phyloP scores from a whole-genome alignment of 768 basidiomycete species.

The Pleurotus salmoneostramineus region DNA sequence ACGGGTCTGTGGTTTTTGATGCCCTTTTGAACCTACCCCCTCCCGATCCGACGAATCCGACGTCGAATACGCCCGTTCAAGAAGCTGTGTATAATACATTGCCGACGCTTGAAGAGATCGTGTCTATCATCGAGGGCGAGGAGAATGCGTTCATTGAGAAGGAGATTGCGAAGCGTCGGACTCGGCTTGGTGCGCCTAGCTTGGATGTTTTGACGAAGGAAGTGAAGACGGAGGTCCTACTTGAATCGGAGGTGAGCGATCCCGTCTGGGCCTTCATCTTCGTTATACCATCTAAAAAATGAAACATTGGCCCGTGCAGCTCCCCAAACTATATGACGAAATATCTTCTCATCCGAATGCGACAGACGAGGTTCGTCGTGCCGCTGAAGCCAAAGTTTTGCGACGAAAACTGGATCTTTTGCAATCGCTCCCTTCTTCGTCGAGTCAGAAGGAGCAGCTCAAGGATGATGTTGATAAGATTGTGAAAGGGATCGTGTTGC shows the following conservation, averaged over 20 bases:
- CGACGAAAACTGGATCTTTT: conserved; percentile 59
- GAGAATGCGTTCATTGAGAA: conserved; percentile 55
- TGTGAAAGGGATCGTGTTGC: conserved; percentile 68
- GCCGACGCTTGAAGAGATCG: conserved; percentile 68
- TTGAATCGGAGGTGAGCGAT: conserved; percentile 49
- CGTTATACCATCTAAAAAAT: conserved; percentile 8
- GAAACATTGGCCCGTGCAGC: conserved; percentile 27
- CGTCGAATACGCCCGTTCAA: conserved; percentile 56
- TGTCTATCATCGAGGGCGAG: conserved; percentile 55
- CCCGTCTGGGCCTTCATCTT: background rate
- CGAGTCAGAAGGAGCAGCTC: conserved; percentile 39
- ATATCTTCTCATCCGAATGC: conserved; percentile 80
- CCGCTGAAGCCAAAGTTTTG: conserved; percentile 73
- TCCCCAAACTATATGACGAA: conserved; percentile 72
- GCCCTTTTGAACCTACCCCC: conserved; percentile 64
- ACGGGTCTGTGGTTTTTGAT: conserved; percentile 61
- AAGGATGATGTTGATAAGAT: conserved; percentile 68
- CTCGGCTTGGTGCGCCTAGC: conserved; percentile 64
- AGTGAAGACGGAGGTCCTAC: conserved; percentile 63
- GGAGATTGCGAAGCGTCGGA: conserved; percentile 77
- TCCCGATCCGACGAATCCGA: conserved; percentile 76
- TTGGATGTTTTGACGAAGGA: conserved; percentile 58
- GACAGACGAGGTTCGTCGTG: conserved; percentile 73
- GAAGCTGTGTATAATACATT: conserved; percentile 66
- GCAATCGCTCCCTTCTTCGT: conserved; percentile 48